Percentiles rank a stretch among this genome's conserved stretches.
phyloP scores from a whole-genome alignment of 2,329 filamentous ascomycete species.

The Coniochaeta pulveracea region DNA sequence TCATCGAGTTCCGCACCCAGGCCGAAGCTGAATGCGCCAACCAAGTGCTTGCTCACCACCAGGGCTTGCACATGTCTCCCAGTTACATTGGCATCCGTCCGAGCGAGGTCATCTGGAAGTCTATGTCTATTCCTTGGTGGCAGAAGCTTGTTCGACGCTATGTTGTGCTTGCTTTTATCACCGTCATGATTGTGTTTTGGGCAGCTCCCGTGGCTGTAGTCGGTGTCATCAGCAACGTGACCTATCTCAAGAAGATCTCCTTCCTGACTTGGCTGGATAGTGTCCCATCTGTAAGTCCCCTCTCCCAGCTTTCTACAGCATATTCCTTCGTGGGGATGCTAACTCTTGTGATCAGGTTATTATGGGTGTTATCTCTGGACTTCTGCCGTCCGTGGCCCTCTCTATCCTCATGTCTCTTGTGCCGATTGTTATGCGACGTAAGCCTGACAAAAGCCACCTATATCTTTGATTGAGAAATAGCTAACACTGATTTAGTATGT shows the following conservation, averaged over 20 bases:
- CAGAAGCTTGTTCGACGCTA: conserved; percentile 65
- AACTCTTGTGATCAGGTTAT: conserved; percentile 30
- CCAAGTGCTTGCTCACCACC: conserved; percentile 79
- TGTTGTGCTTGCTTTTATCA: conserved; percentile 59
- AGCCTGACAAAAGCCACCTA: conserved; percentile 18
- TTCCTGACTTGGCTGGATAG: conserved; percentile 63
- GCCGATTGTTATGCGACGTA: conserved; percentile 68
- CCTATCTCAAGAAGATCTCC: conserved; percentile 50
- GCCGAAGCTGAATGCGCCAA: conserved; percentile 76
- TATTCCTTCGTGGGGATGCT: not conserved
- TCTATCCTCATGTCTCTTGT: conserved; percentile 79
- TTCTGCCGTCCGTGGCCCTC: conserved; percentile 69
- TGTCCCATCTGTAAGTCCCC: conserved; percentile 39
- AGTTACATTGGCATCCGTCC: conserved; percentile 77
- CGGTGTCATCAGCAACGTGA: conserved; percentile 76
- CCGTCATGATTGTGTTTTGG: conserved; percentile 80
- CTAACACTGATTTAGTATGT: conserved; percentile 41
- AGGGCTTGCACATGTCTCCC: conserved; percentile 76
- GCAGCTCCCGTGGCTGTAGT: conserved; percentile 65
- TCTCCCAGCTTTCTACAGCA: not conserved
- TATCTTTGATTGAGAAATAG: not conserved
- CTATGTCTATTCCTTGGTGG: conserved; percentile 78
- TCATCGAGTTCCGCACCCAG: conserved; percentile 80
- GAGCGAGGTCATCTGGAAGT: conserved; percentile 76
- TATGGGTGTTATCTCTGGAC: conserved; percentile 71